phyloP scores from a whole-genome alignment of 306 rosid genomes.

The Ammopiptanthus mongolicus region DNA sequence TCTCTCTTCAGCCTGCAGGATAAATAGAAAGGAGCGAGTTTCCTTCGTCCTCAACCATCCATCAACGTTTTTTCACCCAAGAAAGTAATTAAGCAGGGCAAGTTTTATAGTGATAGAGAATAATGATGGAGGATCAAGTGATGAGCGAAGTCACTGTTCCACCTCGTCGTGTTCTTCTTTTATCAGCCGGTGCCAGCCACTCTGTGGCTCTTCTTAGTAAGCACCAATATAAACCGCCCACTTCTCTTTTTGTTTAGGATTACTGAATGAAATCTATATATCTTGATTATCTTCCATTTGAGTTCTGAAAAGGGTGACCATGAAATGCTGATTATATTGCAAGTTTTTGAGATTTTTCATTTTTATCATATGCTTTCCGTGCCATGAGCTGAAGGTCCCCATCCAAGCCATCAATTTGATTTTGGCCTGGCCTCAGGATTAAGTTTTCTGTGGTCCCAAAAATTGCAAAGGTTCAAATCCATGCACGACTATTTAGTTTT shows the following conservation, averaged over 20 bases:
- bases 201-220: slow-evolving; percentile 85
- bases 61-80: not conserved
- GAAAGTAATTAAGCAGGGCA: not conserved
- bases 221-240: not conserved
- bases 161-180: slow-evolving; percentile 56
- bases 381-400: not conserved
- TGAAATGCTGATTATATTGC: not conserved
- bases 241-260: not conserved
- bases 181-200: slow-evolving; percentile 95
- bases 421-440: not conserved
- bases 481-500: not conserved
- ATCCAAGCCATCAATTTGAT: not conserved
- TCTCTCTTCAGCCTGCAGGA: not conserved
- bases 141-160: slow-evolving; percentile 41
- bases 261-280: not conserved
- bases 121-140: slow-evolving; percentile 34
- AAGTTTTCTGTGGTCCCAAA: slow-evolving; percentile 1
- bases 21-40: not conserved
- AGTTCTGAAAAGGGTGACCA: not conserved
- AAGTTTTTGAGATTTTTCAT: not conserved
- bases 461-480: not conserved
- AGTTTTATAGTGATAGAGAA: not conserved
- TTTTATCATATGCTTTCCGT: not conserved
- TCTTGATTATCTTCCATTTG: not conserved
- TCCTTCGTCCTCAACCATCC: not conserved